These are phyloP conservation scores for Candida namnaoensis DNA, from an alignment of 805 yeast species.

Conservation along the genomic window DNA sequence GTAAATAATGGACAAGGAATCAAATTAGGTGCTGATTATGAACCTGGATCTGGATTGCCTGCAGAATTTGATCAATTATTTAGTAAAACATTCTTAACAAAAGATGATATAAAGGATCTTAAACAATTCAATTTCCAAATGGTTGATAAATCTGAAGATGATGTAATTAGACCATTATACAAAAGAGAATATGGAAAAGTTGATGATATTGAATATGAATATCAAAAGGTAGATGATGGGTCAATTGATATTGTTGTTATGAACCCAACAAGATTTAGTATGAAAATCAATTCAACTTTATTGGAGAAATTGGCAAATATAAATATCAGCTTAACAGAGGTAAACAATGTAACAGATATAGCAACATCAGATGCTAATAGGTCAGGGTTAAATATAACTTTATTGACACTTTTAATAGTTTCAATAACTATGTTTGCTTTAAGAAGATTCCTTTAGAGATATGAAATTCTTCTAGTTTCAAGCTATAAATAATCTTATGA, in stretches of 20 bases:
- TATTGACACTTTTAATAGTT: too few species aligned
- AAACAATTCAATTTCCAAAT: background rate
- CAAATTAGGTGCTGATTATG: slow-evolving; percentile 1
- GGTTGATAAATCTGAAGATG: background rate
- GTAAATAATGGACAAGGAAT: background rate
- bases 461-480: too few species aligned
- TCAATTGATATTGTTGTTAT: background rate
- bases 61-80: slow-evolving; percentile 4
- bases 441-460: too few species aligned
- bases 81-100: background rate
- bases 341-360: too few species aligned
- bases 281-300: background rate
- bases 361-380: too few species aligned
- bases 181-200: background rate
- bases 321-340: background rate
- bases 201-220: background rate
- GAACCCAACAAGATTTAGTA: background rate
- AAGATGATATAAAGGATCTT: slow-evolving; percentile 1
- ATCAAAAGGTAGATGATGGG: background rate
- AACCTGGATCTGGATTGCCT: background rate
- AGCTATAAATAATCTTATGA: background rate
- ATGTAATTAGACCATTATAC: background rate
- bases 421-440: too few species aligned
- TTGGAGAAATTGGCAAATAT: too few species aligned
- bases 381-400: too few species aligned